Base-by-base conservation (phyloP, 2,329 filamentous ascomycete species). In the Neonectria faginata region DNA sequence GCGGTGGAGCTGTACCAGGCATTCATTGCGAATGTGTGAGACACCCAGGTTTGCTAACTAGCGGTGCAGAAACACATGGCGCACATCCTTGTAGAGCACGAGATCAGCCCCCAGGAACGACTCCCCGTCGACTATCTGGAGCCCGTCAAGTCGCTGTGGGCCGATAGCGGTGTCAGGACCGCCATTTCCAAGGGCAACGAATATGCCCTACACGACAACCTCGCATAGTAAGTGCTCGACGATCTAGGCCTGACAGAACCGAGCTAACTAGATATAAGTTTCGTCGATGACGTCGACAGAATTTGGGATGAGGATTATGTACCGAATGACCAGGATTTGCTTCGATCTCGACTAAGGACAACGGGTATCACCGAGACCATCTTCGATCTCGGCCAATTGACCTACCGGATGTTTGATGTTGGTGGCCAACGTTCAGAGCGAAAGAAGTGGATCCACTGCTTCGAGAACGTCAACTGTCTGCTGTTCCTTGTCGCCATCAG, bases 361-460 rank as follows among this genome's bases (percentile, higher is more conserved):
- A 98, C 96, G 3, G 95, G 95, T 73, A 98, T 98, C 73, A 97
- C 93, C 55, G 95, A 98, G 80, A 97, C 94, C 2, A 88, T 95
- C 67, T 98, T 98, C 79, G 93, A 97, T 78, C 86, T 97, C 14
- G 94, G 94, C 66, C 91, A 95, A 75, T 87, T 97, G 73, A 97
- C 94, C 68, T 97, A 97, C 81, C 91, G 94, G 74, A 97, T 98
- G 94, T 97, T 97, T 79, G 94, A 97, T 75, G 94, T 97, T 51
- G 94, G 94, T 77, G 94, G 94, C 62, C 94, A 97, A 78, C 86
- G 94, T 73, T 97, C 94, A 29, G 94, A 97, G 80, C 91, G 94
- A 67, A 97, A 97, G 86, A 97, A 97, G 84, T 97, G 94, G 94
- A 97, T 97, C 68, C 94, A 97, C 79, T 96, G 94, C 77, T 97